These are phyloP conservation scores for Hansenula lynferdii DNA, from an alignment of 1,139 yeast genomes.

Conservation along the genomic window DNA sequence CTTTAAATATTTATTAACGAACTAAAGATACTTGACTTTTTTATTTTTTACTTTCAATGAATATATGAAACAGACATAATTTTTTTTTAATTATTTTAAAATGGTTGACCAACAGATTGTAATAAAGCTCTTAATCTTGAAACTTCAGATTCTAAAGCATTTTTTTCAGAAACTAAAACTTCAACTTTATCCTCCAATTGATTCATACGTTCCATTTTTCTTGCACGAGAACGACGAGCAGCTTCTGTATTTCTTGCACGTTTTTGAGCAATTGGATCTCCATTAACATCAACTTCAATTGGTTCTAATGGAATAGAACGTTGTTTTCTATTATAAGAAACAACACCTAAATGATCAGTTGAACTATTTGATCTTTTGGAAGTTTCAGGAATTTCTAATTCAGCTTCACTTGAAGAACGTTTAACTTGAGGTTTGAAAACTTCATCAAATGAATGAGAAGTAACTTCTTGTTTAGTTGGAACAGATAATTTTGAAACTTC, in stretches of 20 bases:
- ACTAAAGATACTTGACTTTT: not conserved
- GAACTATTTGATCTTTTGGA: constrained; percentile 5
- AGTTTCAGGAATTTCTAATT: constrained; percentile 5
- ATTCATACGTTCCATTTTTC: constrained; percentile 83
- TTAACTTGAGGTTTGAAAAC: constrained; percentile 8
- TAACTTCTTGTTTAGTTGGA: not conserved
- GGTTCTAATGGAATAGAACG: constrained; percentile 63
- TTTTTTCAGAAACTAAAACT: constrained; percentile 50
- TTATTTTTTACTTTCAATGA: not conserved
- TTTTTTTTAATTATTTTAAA: not conserved
- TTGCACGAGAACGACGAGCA: constrained; percentile 91
- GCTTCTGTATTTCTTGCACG: constrained; percentile 97
- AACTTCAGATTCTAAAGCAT: constrained; percentile 54
- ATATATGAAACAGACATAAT: not conserved
- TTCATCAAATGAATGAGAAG: constrained; percentile 26
- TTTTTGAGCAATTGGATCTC: constrained; percentile 68
- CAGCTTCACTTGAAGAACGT: constrained; percentile 21
- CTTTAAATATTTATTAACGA: not conserved
- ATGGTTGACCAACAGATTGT: constrained; percentile 8
- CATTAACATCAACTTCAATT: constrained; percentile 46
- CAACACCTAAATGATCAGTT: constrained; percentile 59
- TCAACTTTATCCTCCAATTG: constrained; percentile 80
- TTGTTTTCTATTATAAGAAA: constrained; percentile 60
- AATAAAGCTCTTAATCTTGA: constrained; percentile 48
- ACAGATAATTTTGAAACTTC: constrained; percentile 12